A percentile compares a stretch with the other conserved stretches of the same genome.
These are phyloP conservation scores for Lentinus tigrinus DNA, from an alignment of 768 basidiomycete genomes.

Conservation along the genomic window DNA sequence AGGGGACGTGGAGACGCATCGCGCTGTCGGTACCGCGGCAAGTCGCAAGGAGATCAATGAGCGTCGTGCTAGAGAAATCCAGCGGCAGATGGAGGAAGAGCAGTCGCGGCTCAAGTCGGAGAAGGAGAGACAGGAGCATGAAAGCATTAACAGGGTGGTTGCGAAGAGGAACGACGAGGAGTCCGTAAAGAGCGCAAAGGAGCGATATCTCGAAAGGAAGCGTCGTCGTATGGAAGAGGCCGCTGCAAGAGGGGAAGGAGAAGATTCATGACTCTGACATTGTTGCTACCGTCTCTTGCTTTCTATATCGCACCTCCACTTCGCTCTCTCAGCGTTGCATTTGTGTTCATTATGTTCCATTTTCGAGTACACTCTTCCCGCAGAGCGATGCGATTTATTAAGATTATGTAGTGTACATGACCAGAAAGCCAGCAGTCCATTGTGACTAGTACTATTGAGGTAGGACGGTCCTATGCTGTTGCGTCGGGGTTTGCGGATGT, in stretches of 20 bases:
- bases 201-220: constrained; percentile 79
- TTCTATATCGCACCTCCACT: no score
- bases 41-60: constrained; percentile 80
- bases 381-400: no score
- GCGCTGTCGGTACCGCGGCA: constrained; percentile 84
- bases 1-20: constrained; percentile 49
- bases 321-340: no score
- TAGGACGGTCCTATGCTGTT: not conserved
- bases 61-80: constrained; percentile 75
- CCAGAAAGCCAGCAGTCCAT: no score
- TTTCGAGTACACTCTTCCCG: no score
- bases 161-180: constrained; percentile 73
- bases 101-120: constrained; percentile 55
- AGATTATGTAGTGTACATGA: no score
- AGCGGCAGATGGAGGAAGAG: constrained; percentile 77
- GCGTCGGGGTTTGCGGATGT: not conserved
- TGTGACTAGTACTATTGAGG: no score
- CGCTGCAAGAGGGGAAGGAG: constrained; percentile 10
- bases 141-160: constrained; percentile 64
- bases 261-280: constrained; percentile 1
- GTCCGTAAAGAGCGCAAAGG: constrained; percentile 71
- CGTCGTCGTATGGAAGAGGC: constrained; percentile 62
- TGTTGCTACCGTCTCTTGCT: not conserved
- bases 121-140: constrained; percentile 58
- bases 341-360: no score